Percentiles rank a stretch among this genome's conserved stretches.
These are phyloP conservation scores for Tylopilus sp. DNA, from an alignment of 768 basidiomycete genomes.

Conservation along the genomic window DNA sequence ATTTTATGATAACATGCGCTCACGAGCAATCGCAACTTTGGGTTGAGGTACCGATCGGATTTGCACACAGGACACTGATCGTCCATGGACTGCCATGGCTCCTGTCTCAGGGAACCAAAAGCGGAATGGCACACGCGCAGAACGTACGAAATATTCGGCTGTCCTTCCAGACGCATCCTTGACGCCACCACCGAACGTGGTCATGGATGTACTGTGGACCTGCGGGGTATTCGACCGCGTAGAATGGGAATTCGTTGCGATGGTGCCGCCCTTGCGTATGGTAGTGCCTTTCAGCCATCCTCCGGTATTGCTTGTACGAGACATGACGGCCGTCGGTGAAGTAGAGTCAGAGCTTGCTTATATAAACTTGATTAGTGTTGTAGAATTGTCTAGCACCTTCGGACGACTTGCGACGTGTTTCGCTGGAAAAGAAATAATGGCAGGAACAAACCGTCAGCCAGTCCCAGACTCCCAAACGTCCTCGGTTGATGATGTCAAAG, in stretches of 20 bases:
- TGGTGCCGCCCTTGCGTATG: slow-evolving; percentile 59
- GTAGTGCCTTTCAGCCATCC: slow-evolving; percentile 74
- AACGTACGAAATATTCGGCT: slow-evolving; percentile 73
- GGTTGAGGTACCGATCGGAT: slow-evolving; percentile 93
- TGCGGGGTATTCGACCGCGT: slow-evolving; percentile 66
- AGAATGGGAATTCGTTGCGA: slow-evolving; percentile 38
- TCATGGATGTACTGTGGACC: slow-evolving; percentile 68
- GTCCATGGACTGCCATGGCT: slow-evolving; percentile 62
- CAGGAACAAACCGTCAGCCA: neutral
- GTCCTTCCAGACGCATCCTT: slow-evolving; percentile 84
- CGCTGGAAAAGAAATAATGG: neutral
- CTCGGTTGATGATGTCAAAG: neutral
- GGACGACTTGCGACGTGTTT: slow-evolving; percentile 16
- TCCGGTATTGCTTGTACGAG: slow-evolving; percentile 25
- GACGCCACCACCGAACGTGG: slow-evolving; percentile 78
- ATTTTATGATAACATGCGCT: slow-evolving; percentile 99
- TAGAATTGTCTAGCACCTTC: no score
- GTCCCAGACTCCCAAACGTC: neutral
- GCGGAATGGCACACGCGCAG: neutral
- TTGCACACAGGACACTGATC: slow-evolving; percentile 98
- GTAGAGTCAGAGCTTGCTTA: slow-evolving; percentile 8
- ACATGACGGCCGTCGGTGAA: slow-evolving; percentile 23
- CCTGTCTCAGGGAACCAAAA: slow-evolving; percentile 9
- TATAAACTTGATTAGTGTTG: slow-evolving; percentile 14
- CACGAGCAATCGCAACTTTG: slow-evolving; percentile 88